These are phyloP conservation scores for Saturnispora saitoi DNA, from an alignment of 805 yeast genomes.

Conservation along the genomic window DNA sequence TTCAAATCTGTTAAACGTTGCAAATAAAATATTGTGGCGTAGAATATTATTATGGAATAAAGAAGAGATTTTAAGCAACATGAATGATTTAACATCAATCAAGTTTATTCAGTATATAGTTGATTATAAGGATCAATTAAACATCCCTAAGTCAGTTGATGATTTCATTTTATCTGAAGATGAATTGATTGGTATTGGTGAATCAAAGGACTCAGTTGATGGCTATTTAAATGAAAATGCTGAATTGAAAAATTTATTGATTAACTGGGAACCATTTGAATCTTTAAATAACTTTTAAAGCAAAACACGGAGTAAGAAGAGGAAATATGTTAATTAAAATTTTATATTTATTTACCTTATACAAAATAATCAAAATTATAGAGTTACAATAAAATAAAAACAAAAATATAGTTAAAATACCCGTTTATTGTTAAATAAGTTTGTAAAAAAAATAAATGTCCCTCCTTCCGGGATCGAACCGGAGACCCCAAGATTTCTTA, in stretches of 20 bases:
- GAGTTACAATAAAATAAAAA: background rate
- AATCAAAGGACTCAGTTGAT: background rate
- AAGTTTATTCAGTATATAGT: conserved; percentile 4
- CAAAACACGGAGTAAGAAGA: background rate
- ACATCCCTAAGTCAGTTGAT: background rate
- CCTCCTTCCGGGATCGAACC: conserved; percentile 14
- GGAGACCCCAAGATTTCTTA: conserved; percentile 12
- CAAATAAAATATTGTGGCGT: conserved; percentile 3
- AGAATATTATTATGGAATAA: conserved; percentile 1
- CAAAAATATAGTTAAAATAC: too few species aligned
- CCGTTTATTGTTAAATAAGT: background rate
- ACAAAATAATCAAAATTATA: background rate
- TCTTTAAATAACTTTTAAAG: background rate
- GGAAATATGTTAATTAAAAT: background rate
- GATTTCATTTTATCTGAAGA: background rate
- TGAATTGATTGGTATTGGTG: background rate
- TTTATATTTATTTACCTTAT: background rate
- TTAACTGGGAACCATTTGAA: background rate
- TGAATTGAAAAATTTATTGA: background rate
- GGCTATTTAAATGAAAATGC: background rate
- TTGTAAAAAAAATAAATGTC: background rate
- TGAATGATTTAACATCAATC: background rate
- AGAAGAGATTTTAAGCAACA: background rate
- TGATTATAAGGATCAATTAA: background rate
- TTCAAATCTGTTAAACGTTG: background rate